phyloP scores from a whole-genome alignment of 148 eudicot genomes.

The Arbutus unedo region DNA sequence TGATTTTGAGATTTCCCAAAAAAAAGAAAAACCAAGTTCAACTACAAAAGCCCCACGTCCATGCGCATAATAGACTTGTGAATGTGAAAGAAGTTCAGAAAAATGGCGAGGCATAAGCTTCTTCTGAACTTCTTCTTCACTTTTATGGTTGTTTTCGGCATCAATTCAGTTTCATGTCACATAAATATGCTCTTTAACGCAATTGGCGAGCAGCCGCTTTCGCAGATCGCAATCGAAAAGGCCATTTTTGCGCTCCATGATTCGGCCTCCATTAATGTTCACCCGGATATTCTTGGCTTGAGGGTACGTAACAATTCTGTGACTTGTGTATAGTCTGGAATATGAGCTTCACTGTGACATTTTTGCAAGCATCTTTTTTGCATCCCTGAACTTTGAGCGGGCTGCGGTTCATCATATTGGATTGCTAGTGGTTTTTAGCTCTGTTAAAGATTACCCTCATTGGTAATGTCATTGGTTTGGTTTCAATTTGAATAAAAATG shows the following conservation, averaged over 20 bases:
- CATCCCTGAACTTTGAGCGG: background rate
- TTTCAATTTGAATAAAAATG: background rate
- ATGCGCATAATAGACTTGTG: background rate
- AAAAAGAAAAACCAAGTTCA: no score
- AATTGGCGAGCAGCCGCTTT: slow-evolving; percentile 49
- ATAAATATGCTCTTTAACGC: background rate
- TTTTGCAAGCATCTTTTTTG: background rate
- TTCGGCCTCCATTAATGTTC: slow-evolving; percentile 37
- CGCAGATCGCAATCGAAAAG: slow-evolving; percentile 53
- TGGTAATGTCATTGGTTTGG: background rate
- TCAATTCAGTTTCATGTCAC: background rate
- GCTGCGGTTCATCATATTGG: background rate
- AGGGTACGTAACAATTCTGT: background rate
- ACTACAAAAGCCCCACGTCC: background rate
- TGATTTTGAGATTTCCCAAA: no score
- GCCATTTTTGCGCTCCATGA: slow-evolving; percentile 27
- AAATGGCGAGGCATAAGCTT: background rate
- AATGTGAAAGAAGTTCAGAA: background rate
- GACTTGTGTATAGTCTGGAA: background rate
- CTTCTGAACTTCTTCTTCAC: background rate
- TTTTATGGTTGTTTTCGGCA: background rate
- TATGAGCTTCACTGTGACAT: background rate
- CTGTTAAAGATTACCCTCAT: background rate
- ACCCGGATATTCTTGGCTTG: slow-evolving; percentile 43
- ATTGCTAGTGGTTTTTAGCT: background rate